Evolutionary conservation across 352 stramenopile species (phyloP).

Genomic region (Pythium utonaiense): DNA sequence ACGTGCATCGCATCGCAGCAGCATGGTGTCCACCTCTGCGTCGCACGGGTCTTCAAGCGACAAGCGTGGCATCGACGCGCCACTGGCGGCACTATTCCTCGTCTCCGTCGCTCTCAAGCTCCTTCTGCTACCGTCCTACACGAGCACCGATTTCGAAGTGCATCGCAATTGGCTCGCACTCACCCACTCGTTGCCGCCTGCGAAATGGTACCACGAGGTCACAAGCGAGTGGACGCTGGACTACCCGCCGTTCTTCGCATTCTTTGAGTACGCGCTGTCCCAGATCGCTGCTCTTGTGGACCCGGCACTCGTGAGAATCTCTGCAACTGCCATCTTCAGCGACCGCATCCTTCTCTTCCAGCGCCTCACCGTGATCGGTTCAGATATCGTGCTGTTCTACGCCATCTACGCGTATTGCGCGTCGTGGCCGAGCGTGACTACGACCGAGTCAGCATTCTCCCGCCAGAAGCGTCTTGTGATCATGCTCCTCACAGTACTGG

Average conservation of each 20-base stretch:
- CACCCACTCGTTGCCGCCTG: constrained; percentile 84
- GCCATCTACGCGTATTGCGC: constrained; percentile 70
- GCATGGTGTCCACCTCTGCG: too few species aligned
- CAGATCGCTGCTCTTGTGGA: constrained; percentile 56
- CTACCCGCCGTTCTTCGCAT: constrained; percentile 98
- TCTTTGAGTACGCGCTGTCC: constrained; percentile 92
- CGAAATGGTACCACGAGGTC: constrained; percentile 94
- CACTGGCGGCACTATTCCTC: constrained; percentile 44
- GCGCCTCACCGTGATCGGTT: constrained; percentile 88
- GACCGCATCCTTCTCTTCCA: constrained; percentile 87
- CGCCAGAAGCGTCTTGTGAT: constrained; percentile 58
- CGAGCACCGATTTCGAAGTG: constrained; percentile 97
- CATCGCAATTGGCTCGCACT: constrained; percentile 98
- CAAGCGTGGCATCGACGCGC: constrained; percentile 28
- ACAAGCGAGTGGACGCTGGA: constrained; percentile 97
- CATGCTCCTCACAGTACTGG: constrained; percentile 88
- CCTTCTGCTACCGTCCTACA: constrained; percentile 91
- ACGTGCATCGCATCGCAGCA: too few species aligned
- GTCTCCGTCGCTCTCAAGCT: constrained; percentile 75
- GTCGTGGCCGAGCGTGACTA: constrained; percentile 80
- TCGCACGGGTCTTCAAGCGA: too few species aligned
- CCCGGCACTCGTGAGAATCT: constrained; percentile 61
- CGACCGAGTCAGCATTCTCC: constrained; percentile 59
- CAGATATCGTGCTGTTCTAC: constrained; percentile 89
- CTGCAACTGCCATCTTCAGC: constrained; percentile 52